Evolutionary conservation across 495 filamentous ascomycete species (phyloP).

Genomic region (Sordaria brevicollis): DNA sequence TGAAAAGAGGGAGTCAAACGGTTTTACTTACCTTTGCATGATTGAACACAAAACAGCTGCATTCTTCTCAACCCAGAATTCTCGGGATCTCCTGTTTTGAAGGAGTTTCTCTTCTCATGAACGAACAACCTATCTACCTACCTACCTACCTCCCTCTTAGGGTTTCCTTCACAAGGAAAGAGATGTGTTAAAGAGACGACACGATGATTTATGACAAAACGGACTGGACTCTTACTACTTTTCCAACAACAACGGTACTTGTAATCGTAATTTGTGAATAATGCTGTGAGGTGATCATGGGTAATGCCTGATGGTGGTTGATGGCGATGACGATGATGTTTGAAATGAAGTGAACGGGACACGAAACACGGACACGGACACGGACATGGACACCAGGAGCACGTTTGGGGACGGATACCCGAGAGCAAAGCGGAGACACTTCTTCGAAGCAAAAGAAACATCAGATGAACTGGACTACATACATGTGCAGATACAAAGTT

Average conservation of each 20-base stretch:
- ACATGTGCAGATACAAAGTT: not conserved
- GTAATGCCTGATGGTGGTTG: not conserved
- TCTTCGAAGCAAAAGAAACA: not conserved
- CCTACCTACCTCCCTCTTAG: too few species aligned
- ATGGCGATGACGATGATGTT: not conserved
- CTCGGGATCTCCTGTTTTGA: slow-evolving; percentile 43
- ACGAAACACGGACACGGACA: not conserved
- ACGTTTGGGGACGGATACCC: not conserved
- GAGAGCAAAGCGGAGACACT: not conserved
- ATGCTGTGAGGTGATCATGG: not conserved
- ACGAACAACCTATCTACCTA: too few species aligned
- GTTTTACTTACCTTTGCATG: not conserved
- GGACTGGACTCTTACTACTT: not conserved
- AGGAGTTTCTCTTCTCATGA: slow-evolving; percentile 48
- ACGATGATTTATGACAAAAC: too few species aligned
- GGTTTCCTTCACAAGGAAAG: too few species aligned
- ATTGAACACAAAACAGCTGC: slow-evolving; percentile 27
- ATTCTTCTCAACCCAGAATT: slow-evolving; percentile 49
- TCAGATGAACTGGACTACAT: not conserved
- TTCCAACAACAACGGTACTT: too few species aligned
- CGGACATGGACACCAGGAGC: too few species aligned
- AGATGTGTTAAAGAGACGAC: too few species aligned
- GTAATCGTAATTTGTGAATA: slow-evolving; percentile 21
- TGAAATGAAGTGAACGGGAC: not conserved
- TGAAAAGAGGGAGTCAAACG: too few species aligned